Base-by-base conservation (phyloP, 2,329 filamentous ascomycete genomes). In the Pseudogymnoascus sp. region DNA sequence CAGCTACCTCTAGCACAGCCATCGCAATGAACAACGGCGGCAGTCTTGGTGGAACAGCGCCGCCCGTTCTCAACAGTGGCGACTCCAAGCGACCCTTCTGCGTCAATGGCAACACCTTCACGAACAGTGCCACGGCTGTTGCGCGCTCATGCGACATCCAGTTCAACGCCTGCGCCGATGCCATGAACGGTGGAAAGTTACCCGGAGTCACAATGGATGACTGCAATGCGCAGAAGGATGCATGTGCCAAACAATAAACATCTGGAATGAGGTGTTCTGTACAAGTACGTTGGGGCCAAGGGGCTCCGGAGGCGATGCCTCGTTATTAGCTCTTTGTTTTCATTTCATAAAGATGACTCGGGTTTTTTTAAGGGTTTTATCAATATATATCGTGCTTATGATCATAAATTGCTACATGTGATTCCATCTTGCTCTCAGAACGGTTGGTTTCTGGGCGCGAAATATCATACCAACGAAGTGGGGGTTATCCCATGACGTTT, bases 121-220 rank as follows among this genome's bases (percentile, higher is more conserved):
- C 79, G 28, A 81, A 80, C 69, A 70, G 82, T 66, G 71, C 70
- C 1, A 80, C 79, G 9, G 86, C 86, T 6, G 72, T 79, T 37
- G 79, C 86, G 70, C 77, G 86, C 47, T 78, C 81, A 47, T 88
- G 85, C 68, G 80, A 85, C 67, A 79, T 86, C 62, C 85, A 87
- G 73, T 81, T 84, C 72, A 87, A 86, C 67, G 73, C 70, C 1
- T 88, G 86, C 67, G 77, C 80, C 4, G 73, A 85, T 67, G 78
- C 78, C 30, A 80, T 82, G 59, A 87, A 86, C 68, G 67, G 73
- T 4, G 81, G 82, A 12, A 65, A 35, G 1, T 63, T 65, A 2
- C 36, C 35, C 2, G 68, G 67, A 0, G 64, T 66, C n/a, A 62
- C 54, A 7, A 20, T 69, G 4, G n/a, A 47, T 2, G 66, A 68